These are phyloP conservation scores for Didymella pomorum DNA, from an alignment of 2,329 filamentous ascomycete species.

Conservation along the genomic window DNA sequence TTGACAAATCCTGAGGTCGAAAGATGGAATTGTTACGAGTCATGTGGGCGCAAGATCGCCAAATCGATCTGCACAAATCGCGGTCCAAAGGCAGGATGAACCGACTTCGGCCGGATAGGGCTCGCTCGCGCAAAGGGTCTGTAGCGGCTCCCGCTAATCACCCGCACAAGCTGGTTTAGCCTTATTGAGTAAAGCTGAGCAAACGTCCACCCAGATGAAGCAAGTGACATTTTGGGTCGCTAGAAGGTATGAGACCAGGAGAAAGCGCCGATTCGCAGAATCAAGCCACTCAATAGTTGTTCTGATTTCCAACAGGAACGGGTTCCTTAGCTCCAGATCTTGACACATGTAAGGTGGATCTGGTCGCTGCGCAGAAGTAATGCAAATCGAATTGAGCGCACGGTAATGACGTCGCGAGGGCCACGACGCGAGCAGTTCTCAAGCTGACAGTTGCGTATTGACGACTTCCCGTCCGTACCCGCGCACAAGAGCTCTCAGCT, in stretches of 20 bases:
- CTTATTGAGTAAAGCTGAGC: not conserved
- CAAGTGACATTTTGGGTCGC: slow-evolving; percentile 12
- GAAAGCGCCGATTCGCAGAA: slow-evolving; percentile 11
- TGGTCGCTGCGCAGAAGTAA: not conserved
- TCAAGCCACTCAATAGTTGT: slow-evolving; percentile 9
- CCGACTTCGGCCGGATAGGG: slow-evolving; percentile 10
- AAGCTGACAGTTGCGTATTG: not conserved
- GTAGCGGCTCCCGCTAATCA: slow-evolving; percentile 12
- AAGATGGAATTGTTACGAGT: slow-evolving; percentile 4
- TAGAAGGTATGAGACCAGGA: slow-evolving; percentile 1
- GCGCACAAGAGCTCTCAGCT: not conserved
- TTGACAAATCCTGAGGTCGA: slow-evolving; percentile 9
- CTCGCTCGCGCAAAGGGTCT: slow-evolving; percentile 13
- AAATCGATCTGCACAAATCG: slow-evolving; percentile 14
- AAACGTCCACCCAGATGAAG: not conserved
- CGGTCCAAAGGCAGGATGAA: slow-evolving; percentile 6
- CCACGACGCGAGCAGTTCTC: not conserved
- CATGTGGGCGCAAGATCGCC: slow-evolving; percentile 10
- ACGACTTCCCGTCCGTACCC: too few relatives aligned
- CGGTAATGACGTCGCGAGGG: not conserved
- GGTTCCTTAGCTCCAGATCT: slow-evolving; percentile 8
- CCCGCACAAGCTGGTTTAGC: slow-evolving; percentile 3
- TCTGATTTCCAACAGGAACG: not conserved
- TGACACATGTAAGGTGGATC: slow-evolving; percentile 12
- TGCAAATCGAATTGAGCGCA: not conserved